Conservation (phyloP, 306 rosid genomes). For the Cicer cuneatum region DNA sequence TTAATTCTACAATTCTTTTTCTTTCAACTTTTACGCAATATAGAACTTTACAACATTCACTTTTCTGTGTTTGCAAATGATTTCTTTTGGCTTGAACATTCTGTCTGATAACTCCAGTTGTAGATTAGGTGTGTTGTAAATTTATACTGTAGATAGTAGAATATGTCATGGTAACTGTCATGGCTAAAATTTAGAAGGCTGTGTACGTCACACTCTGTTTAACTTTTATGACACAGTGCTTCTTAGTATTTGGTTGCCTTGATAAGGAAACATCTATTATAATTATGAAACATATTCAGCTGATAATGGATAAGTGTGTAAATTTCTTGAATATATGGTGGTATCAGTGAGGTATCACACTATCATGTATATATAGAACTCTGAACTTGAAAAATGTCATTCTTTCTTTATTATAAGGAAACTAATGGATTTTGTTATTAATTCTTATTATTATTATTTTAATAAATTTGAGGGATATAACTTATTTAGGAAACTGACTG, state of each 20-base stretch:
- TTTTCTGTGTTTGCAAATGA: constrained; percentile 22
- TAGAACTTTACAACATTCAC: constrained; percentile 8
- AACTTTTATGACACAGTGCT: not conserved
- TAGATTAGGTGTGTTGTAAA: constrained; percentile 20
- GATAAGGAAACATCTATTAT: not conserved
- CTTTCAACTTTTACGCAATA: constrained; percentile 8
- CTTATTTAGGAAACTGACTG: constrained; percentile 25
- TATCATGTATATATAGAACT: constrained; percentile 12
- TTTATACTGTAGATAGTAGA: constrained; percentile 14
- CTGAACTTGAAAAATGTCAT: constrained; percentile 7
- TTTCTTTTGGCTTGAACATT: constrained; percentile 29
- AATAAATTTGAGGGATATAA: not conserved
- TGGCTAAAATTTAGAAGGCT: constrained; percentile 24
- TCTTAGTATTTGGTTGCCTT: constrained; percentile 19
- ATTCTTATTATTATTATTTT: not conserved
- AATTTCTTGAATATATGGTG: constrained; percentile 3
- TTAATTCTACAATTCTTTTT: constrained; percentile 22
- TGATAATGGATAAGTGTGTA: constrained; percentile 12
- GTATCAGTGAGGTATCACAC: not conserved
- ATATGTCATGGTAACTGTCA: not conserved
- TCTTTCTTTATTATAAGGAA: constrained; percentile 34
- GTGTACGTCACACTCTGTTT: constrained; percentile 14
- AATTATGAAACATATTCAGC: constrained; percentile 22
- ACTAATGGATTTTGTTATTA: not conserved
- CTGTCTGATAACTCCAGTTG: constrained; percentile 1